phyloP scores from a whole-genome alignment of 2,329 filamentous ascomycete genomes.

The Fusarium sp. region DNA sequence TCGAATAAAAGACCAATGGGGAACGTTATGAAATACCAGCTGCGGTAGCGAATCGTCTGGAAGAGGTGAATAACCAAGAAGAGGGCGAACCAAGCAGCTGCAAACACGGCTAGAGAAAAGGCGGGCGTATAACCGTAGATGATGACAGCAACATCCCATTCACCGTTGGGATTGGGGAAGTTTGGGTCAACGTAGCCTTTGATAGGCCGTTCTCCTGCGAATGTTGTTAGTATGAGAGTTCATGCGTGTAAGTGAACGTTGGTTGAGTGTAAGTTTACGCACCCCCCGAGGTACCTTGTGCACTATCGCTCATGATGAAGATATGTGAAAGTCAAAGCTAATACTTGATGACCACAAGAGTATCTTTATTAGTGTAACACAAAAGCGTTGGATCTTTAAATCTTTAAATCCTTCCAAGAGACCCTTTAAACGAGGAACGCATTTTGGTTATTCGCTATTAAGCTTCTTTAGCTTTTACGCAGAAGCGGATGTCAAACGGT shows the following conservation, averaged over 20 bases:
- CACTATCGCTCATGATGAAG: constrained; percentile 31
- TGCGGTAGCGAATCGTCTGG: constrained; percentile 55
- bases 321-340: constrained; percentile 20
- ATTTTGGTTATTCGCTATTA: constrained; percentile 12
- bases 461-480: constrained; percentile 25
- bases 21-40: constrained; percentile 63
- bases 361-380: background rate
- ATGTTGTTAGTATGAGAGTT: background rate
- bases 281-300: constrained; percentile 24
- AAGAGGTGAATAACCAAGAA: constrained; percentile 55
- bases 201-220: constrained; percentile 22
- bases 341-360: constrained; percentile 27
- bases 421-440: constrained; percentile 13
- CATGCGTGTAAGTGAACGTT: background rate
- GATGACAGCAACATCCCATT: constrained; percentile 62
- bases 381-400: constrained; percentile 15
- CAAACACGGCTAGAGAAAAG: constrained; percentile 60
- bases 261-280: background rate
- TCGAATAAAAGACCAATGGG: constrained; percentile 62
- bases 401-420: constrained; percentile 8
- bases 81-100: constrained; percentile 59
- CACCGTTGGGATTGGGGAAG: constrained; percentile 62
- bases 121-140: constrained; percentile 65
- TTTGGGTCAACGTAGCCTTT: constrained; percentile 64
- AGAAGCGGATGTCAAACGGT: background rate